Evolutionary conservation across 139 green algal species (phyloP), one percentile per base, ranked within the genome.

Genomic region (Diplosphaera chodatii): DNA sequence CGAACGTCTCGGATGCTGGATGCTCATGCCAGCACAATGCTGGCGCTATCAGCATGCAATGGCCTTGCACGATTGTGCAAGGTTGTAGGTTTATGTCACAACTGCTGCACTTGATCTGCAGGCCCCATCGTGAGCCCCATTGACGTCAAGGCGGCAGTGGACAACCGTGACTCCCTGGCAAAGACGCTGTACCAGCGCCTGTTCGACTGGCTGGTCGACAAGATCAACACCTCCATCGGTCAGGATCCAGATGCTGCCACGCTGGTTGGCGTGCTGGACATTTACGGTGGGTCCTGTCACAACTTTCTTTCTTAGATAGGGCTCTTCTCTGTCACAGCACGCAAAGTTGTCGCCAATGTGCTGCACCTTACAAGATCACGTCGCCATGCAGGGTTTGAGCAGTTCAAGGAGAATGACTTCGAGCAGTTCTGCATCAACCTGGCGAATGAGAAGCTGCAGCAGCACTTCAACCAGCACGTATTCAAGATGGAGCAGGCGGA

Each of bases 401-500:
- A 77, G 29, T 98, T 98, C 81, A 85, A 87, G 68, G 82, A 83
- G 70, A 98, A 98, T 72, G 90, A 94, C 72, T 96, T 96, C 76
- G 92, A 96, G 84, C 92, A 98, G 88, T 96, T 99, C 69, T 98
- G 93, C 88, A 98, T 98, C 86, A 98, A 98, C 79, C 84, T 98
- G 55, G 93, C 94, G 13, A 98, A 98, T 72, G 94, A 98, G 87
- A 97, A 97, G 85, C 89, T 99, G 77, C 95, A 99, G 88, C 95
- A 99, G 85, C 95, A 99, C 81, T 99, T 99, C 90, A 99, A 99
- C 83, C 86, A 94, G 78, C 92, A 98, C 78, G 92, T 97, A 25
- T 97, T 97, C 85, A 97, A 97, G 86, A 91, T 94, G 91, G 95
- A 99, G 90, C 95, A 99, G 85, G 90, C 94, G n/a, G 95, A 98